A percentile compares a stretch with the other conserved stretches of the same genome.
Evolutionary conservation across 768 basidiomycete species (phyloP).

Genomic region (Podaxis sp.): DNA sequence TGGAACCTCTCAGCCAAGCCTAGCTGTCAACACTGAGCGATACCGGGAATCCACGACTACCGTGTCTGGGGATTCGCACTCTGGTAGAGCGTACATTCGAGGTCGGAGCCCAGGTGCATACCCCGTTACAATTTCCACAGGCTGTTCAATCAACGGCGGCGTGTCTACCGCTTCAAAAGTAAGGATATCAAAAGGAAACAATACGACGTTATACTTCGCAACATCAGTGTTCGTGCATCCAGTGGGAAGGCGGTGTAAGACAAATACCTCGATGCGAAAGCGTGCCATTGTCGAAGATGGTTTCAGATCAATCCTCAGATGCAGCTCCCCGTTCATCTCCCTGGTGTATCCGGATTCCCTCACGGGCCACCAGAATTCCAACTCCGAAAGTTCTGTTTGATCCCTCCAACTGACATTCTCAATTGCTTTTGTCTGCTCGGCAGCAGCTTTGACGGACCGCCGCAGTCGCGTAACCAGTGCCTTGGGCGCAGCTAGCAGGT

Average conservation of each 20-base stretch:
- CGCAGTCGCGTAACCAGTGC: conserved; percentile 29
- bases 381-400: conserved; percentile 22
- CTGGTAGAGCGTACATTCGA: conserved; percentile 25
- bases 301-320: conserved; percentile 28
- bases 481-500: conserved; percentile 28
- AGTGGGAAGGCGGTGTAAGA: background rate
- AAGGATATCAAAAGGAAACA: conserved; percentile 31
- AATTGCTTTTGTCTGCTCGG: conserved; percentile 9
- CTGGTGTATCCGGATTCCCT: conserved; percentile 9
- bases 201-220: conserved; percentile 31
- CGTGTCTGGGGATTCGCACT: conserved; percentile 15
- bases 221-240: background rate
- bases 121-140: conserved; percentile 30
- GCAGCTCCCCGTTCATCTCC: conserved; percentile 32
- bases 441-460: conserved; percentile 20
- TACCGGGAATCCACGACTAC: background rate
- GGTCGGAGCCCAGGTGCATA: conserved; percentile 25
- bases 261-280: conserved; percentile 32
- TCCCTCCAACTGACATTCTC: conserved; percentile 19
- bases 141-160: conserved; percentile 23
- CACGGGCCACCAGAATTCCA: conserved; percentile 30
- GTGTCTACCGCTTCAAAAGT: conserved; percentile 22
- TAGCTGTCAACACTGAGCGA: no score
- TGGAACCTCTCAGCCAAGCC: background rate
- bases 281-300: conserved; percentile 33